Conservation (phyloP, 2,329 filamentous ascomycete genomes). For the Paracamarosporium sp. region DNA sequence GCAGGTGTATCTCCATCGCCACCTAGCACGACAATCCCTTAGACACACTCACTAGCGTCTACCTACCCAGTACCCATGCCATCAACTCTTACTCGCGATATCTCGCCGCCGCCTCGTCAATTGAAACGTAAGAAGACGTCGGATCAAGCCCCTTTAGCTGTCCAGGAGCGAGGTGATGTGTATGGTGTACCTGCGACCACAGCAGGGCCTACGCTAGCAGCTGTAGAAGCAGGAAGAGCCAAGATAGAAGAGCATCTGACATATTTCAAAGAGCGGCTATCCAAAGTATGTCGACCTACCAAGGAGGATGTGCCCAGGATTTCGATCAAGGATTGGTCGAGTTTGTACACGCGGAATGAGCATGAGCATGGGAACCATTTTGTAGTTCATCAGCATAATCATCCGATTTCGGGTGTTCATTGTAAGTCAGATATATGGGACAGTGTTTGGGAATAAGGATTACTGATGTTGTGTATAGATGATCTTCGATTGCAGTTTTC, state of each 20-base stretch:
- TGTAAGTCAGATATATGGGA: slow-evolving; percentile 48
- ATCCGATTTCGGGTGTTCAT: slow-evolving; percentile 71
- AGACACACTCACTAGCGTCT: neutral
- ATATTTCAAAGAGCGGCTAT: slow-evolving; percentile 55
- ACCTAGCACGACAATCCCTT: neutral
- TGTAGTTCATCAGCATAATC: slow-evolving; percentile 76
- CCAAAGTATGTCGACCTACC: slow-evolving; percentile 30
- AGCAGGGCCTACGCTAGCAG: slow-evolving; percentile 42
- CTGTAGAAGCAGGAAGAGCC: slow-evolving; percentile 60
- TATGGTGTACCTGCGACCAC: neutral
- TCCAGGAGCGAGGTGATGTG: neutral
- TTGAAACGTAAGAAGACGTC: slow-evolving; percentile 22
- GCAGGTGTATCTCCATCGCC: neutral
- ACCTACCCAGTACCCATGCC: neutral
- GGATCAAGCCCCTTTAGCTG: neutral
- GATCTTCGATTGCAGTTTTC: slow-evolving; percentile 76
- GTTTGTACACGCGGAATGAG: slow-evolving; percentile 57
- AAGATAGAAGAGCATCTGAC: slow-evolving; percentile 56
- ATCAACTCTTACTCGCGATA: slow-evolving; percentile 4
- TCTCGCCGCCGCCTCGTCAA: slow-evolving; percentile 23
- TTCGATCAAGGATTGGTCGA: slow-evolving; percentile 50
- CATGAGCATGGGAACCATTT: slow-evolving; percentile 59
- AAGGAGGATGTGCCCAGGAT: slow-evolving; percentile 40
- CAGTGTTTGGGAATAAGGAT: neutral
- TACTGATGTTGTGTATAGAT: slow-evolving; percentile 40